Percentiles rank a stretch among this genome's conserved stretches.
phyloP scores from a whole-genome alignment of 176 grass and related monocot genomes.

The Alloteropsis semialata region DNA sequence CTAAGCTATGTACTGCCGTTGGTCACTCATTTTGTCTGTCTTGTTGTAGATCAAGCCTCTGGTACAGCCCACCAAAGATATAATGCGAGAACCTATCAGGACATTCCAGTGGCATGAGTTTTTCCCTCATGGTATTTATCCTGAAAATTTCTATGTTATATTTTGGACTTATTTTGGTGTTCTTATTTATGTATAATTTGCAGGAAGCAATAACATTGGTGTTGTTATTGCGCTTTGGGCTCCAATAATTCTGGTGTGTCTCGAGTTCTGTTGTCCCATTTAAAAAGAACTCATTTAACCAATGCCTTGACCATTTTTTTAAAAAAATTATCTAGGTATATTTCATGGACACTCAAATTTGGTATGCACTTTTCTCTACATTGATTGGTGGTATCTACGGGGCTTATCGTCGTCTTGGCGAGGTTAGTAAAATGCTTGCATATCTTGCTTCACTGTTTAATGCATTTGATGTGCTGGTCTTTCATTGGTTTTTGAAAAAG shows the following conservation, averaged over 20 bases:
- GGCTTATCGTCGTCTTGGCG: conserved; percentile 92
- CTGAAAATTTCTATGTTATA: conserved; percentile 17
- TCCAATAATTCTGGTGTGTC: conserved; percentile 89
- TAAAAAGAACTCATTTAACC: not conserved
- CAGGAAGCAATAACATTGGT: conserved; percentile 91
- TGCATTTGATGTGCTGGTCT: not conserved
- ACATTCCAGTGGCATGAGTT: conserved; percentile 92
- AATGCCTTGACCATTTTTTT: conserved; percentile 28
- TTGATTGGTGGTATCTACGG: conserved; percentile 95
- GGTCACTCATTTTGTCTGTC: conserved; percentile 23
- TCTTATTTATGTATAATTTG: conserved; percentile 44
- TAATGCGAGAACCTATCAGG: conserved; percentile 71
- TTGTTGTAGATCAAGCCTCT: conserved; percentile 89
- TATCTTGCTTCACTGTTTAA: not conserved
- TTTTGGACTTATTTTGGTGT: conserved; percentile 12
- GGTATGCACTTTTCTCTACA: conserved; percentile 98
- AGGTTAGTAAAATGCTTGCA: conserved; percentile 49
- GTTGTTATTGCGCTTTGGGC: conserved; percentile 91
- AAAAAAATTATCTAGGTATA: conserved; percentile 74
- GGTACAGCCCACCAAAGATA: conserved; percentile 87
- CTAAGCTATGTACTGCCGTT: not conserved
- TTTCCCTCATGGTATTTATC: conserved; percentile 77
- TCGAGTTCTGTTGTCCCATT: not conserved
- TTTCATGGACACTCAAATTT: conserved; percentile 99
- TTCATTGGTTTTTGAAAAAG: not conserved